Conservation (phyloP, 2,329 filamentous ascomycete genomes). For the Penicillium rolfsii region DNA sequence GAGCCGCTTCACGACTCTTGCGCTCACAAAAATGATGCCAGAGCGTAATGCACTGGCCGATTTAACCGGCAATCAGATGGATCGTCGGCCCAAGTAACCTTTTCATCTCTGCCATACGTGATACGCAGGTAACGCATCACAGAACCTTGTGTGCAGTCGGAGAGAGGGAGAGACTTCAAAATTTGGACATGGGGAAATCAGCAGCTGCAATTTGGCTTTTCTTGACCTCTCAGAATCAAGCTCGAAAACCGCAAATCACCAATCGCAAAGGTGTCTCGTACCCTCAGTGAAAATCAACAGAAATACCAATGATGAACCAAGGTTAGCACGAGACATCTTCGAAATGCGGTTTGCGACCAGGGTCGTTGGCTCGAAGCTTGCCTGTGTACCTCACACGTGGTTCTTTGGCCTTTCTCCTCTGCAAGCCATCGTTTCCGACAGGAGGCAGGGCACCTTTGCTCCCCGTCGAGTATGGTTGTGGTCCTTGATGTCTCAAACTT, state of each 20-base stretch:
- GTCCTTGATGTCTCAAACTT: slow-evolving; percentile 20
- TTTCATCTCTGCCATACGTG: slow-evolving; percentile 26
- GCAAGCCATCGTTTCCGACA: not conserved
- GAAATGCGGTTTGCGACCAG: not conserved
- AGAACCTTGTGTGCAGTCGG: slow-evolving; percentile 24
- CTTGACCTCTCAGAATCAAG: not conserved
- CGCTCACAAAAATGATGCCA: slow-evolving; percentile 4
- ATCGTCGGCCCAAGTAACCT: slow-evolving; percentile 20
- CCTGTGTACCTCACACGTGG: slow-evolving; percentile 7
- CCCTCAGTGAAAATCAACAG: not conserved
- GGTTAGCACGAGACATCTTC: not conserved
- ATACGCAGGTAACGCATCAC: slow-evolving; percentile 23
- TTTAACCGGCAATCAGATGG: slow-evolving; percentile 16
- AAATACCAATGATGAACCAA: not conserved
- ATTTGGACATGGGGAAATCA: slow-evolving; percentile 8
- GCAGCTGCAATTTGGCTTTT: slow-evolving; percentile 4
- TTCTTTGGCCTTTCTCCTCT: slow-evolving; percentile 1
- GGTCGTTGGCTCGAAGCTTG: slow-evolving; percentile 2
- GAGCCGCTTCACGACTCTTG: not conserved
- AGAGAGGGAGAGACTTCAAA: slow-evolving; percentile 3
- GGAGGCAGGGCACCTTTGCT: slow-evolving; percentile 3
- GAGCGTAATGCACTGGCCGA: slow-evolving; percentile 7
- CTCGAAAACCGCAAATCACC: not conserved
- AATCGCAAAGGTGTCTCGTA: not conserved
- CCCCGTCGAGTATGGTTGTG: slow-evolving; percentile 8